Evolutionary conservation across 305 asterid genomes (phyloP), one percentile per base, ranked within the genome.

Genomic region (Solanum hybrid): DNA sequence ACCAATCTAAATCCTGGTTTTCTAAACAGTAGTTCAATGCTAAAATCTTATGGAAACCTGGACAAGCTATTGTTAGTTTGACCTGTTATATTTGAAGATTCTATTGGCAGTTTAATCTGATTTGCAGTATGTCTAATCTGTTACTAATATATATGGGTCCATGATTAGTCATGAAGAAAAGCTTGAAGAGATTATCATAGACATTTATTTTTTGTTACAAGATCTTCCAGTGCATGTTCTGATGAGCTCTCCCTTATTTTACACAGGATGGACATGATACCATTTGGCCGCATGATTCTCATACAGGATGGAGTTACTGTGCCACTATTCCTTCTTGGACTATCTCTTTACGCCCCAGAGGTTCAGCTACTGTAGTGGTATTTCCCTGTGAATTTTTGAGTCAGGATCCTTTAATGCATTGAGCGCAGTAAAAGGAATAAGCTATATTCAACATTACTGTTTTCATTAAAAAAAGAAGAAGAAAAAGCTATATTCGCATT

Each of bases 241-340:
- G 88, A 64, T 78, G 64, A 77, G 46, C 16, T 81, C 77, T 87
- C 75, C 75, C 75, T 31, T 84, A 85, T 87, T 27, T 14, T 35
- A 76, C 93, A 94, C 91, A 95, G 98, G 94, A 93, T 89, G 98
- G 97, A 64, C 90, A 89, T 72, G 91, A 90, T 88, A 90, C 96
- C 40, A 90, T 94, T 88, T 96, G 98, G 97, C 98, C 98, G 4
- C 96, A 91, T 87, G 96, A 92, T 91, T 91, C 86, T 92, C 95
- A 60, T 90, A 92, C 95, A 13, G 95, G 98, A 88, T 96, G 98
- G 98, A 96, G 95, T 92, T 96, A 94, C 88, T 95, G 96, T 89
- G 98, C 92, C 87, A 94, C 95, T 34, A 85, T 96, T 90, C 97
- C 98, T 90, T 93, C 95, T 88, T 96, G 96, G 98, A 93, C 91